Evolutionary conservation across 1,284 basidiomycete species (phyloP).

Genomic region (Phaffia rhodozyma): DNA sequence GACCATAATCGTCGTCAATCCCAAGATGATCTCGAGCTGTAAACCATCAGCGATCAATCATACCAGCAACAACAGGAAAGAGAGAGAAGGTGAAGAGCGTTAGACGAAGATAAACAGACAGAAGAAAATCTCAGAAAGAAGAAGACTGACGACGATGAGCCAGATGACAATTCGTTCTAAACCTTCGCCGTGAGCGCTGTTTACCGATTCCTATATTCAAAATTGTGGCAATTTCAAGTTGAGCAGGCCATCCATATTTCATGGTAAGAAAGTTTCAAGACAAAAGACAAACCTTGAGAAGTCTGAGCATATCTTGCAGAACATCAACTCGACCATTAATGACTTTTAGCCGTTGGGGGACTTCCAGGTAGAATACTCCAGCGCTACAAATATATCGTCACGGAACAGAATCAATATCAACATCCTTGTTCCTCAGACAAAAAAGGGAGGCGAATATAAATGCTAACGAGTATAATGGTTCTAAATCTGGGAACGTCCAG

Average conservation of each 20-base stretch:
- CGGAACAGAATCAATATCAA: not conserved
- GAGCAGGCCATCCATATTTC: not conserved
- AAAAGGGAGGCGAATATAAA: not conserved
- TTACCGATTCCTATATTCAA: slow-evolving; percentile 47
- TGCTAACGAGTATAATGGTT: slow-evolving; percentile 69
- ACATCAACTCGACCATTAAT: slow-evolving; percentile 92
- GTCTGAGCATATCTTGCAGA: slow-evolving; percentile 90
- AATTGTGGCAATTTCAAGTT: not conserved
- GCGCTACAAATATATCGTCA: not conserved
- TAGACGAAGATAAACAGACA: not conserved
- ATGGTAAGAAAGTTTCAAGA: not conserved
- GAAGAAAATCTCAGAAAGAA: not conserved
- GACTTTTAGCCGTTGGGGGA: slow-evolving; percentile 83
- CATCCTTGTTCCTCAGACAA: not conserved
- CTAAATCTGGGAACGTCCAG: slow-evolving; percentile 73
- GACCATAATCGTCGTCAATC: slow-evolving; percentile 58
- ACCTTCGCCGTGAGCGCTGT: slow-evolving; percentile 77
- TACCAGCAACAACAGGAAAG: not conserved
- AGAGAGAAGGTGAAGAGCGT: slow-evolving; percentile 13
- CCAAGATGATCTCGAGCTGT: slow-evolving; percentile 43
- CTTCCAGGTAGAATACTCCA: slow-evolving; percentile 59
- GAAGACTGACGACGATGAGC: slow-evolving; percentile 59
- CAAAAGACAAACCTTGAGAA: slow-evolving; percentile 60
- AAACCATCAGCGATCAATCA: slow-evolving; percentile 19
- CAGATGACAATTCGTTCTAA: slow-evolving; percentile 93